Percentiles rank a stretch among this genome's conserved stretches.
Conservation (phyloP, 169 alveolate species). For the Babesia ovata region DNA sequence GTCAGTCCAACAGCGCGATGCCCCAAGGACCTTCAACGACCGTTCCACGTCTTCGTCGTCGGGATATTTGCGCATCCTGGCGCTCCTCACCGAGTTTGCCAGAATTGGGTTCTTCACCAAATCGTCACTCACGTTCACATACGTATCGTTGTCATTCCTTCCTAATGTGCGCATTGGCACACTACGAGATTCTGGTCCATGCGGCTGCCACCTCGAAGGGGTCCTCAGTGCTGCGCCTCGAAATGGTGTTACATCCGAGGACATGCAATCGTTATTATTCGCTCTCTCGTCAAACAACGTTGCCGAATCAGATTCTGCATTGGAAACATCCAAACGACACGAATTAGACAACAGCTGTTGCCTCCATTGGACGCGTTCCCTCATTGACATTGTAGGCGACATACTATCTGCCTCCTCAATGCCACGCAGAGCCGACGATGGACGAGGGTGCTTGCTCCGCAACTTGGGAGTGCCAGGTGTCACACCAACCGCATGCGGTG, state of each 20-base stretch:
- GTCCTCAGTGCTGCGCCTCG: background rate
- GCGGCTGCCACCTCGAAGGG: background rate
- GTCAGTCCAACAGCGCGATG: conserved; percentile 69
- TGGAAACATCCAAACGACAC: background rate
- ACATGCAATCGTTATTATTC: background rate
- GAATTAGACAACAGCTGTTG: conserved; percentile 1
- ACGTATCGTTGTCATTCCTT: conserved; percentile 4
- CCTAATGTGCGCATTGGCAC: background rate
- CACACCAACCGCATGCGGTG: background rate
- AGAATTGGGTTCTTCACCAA: conserved; percentile 49
- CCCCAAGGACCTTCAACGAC: conserved; percentile 35
- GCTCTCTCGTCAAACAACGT: background rate
- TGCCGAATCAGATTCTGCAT: background rate
- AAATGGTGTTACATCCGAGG: background rate
- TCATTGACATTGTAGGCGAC: conserved; percentile 16
- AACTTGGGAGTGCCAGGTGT: conserved; percentile 1
- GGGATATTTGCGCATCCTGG: conserved; percentile 19
- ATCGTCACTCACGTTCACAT: conserved; percentile 53
- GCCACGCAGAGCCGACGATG: background rate
- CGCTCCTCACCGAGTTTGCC: conserved; percentile 53
- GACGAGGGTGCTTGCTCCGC: background rate
- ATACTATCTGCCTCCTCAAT: background rate
- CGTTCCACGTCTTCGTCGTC: conserved; percentile 42
- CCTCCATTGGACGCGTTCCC: conserved; percentile 11
- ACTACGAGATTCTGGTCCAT: background rate